Evolutionary conservation across 192 early-diverging fungal genomes (phyloP).

Genomic region (Dissophora ornata): DNA sequence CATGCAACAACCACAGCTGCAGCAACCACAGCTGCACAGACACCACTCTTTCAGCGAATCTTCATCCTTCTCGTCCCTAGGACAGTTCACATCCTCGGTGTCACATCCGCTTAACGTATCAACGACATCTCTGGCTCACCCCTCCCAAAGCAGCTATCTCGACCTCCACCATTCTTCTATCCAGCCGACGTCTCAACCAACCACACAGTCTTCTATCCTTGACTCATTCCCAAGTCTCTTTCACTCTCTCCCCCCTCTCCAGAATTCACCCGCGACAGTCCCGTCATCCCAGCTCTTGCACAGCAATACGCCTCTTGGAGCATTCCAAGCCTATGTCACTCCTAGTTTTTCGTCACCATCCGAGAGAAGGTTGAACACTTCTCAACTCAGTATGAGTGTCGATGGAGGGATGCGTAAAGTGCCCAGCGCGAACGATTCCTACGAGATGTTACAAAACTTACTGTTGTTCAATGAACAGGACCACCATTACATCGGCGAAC

Average conservation of each 20-base stretch:
- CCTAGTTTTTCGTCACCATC: too few relatives aligned
- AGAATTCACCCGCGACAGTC: not conserved
- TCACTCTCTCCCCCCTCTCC: conserved; percentile 23
- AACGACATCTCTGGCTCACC: conserved; percentile 19
- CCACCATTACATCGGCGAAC: conserved; percentile 37
- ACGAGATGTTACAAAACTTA: conserved; percentile 42
- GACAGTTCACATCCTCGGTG: conserved; percentile 7
- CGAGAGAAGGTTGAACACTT: not conserved
- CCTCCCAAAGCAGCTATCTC: conserved; percentile 13
- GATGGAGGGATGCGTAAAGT: conserved; percentile 42
- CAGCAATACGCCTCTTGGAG: not conserved
- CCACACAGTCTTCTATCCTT: conserved; percentile 35
- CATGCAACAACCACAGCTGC: conserved; percentile 15
- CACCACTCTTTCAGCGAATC: conserved; percentile 26
- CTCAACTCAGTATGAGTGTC: conserved; percentile 27
- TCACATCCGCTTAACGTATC: not conserved
- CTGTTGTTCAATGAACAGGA: conserved; percentile 48
- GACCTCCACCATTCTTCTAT: conserved; percentile 4
- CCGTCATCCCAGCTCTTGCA: conserved; percentile 14
- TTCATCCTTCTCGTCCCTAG: conserved; percentile 19
- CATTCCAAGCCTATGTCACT: too few relatives aligned
- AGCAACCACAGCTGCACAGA: conserved; percentile 22
- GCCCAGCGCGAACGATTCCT: conserved; percentile 36
- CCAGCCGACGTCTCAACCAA: not conserved
- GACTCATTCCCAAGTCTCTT: conserved; percentile 35